phyloP scores from a whole-genome alignment of 805 yeast species.

The Candida stauntonica region DNA sequence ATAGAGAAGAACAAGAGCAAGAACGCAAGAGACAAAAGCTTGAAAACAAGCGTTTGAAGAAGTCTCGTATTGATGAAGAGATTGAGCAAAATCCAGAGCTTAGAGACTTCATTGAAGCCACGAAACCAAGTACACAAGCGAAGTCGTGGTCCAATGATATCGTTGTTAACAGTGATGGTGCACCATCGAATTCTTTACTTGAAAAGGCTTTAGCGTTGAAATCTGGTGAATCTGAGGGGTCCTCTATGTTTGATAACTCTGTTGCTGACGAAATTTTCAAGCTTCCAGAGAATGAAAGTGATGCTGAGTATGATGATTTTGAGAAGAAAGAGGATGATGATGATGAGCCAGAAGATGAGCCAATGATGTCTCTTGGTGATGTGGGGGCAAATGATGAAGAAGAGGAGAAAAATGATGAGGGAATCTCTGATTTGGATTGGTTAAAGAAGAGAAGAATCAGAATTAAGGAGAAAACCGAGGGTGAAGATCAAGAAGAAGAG shows the following conservation, averaged over 20 bases:
- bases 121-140: conserved; percentile 68
- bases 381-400: conserved; percentile 15
- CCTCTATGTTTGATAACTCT: conserved; percentile 19
- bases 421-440: conserved; percentile 82
- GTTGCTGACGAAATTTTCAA: conserved; percentile 26
- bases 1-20: conserved; percentile 36
- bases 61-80: conserved; percentile 47
- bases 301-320: conserved; percentile 40
- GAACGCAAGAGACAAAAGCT: conserved; percentile 29
- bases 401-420: conserved; percentile 36
- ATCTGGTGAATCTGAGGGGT: conserved; percentile 16
- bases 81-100: conserved; percentile 63
- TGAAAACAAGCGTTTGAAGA: conserved; percentile 28
- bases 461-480: conserved; percentile 61
- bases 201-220: conserved; percentile 38
- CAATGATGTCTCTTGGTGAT: conserved; percentile 42
- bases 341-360: conserved; percentile 43
- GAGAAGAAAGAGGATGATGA: conserved; percentile 34
- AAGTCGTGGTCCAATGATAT: conserved; percentile 67
- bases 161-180: conserved; percentile 31
- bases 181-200: conserved; percentile 33
- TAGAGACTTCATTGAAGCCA: conserved; percentile 75
- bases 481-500: conserved; percentile 24
- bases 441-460: conserved; percentile 68
- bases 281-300: conserved; percentile 36